phyloP scores from a whole-genome alignment of 495 filamentous ascomycete species.

The Parachaetomium inaequale region DNA sequence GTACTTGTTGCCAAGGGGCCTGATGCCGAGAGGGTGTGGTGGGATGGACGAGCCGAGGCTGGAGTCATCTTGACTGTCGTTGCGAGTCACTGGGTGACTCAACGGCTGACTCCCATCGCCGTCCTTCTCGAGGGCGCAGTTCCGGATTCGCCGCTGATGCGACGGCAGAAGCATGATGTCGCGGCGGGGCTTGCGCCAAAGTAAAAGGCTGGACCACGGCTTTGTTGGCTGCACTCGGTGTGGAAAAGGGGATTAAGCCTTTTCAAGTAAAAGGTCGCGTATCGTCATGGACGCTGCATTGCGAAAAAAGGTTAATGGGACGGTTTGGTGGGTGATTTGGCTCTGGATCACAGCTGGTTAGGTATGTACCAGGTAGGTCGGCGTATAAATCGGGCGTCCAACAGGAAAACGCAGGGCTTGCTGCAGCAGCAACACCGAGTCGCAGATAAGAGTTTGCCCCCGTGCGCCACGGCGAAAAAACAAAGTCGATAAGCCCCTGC shows the following conservation, averaged over 20 bases:
- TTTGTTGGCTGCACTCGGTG: too few relatives aligned
- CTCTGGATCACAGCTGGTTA: too few relatives aligned
- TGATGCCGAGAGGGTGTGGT: constrained; percentile 78
- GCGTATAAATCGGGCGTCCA: too few relatives aligned
- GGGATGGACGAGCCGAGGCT: constrained; percentile 51
- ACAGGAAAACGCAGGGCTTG: not conserved
- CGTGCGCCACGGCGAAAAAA: not conserved
- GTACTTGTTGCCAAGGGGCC: constrained; percentile 84
- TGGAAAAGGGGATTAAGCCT: too few relatives aligned
- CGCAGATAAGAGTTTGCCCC: constrained; percentile 5
- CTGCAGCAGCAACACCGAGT: not conserved
- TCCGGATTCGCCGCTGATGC: constrained; percentile 16
- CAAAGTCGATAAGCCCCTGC: not conserved
- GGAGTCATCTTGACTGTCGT: constrained; percentile 13
- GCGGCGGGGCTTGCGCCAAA: not conserved
- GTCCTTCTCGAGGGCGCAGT: constrained; percentile 14
- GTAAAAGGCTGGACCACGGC: too few relatives aligned
- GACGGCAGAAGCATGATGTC: constrained; percentile 27
- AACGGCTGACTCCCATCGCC: constrained; percentile 17
- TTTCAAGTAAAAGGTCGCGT: too few relatives aligned
- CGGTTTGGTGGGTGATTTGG: too few relatives aligned
- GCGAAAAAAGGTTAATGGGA: not conserved
- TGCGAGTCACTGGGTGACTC: constrained; percentile 19
- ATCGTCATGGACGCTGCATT: not conserved
- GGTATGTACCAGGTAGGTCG: too few relatives aligned